phyloP scores from a whole-genome alignment of 331 rosid species.

The Rosa hybrid region DNA sequence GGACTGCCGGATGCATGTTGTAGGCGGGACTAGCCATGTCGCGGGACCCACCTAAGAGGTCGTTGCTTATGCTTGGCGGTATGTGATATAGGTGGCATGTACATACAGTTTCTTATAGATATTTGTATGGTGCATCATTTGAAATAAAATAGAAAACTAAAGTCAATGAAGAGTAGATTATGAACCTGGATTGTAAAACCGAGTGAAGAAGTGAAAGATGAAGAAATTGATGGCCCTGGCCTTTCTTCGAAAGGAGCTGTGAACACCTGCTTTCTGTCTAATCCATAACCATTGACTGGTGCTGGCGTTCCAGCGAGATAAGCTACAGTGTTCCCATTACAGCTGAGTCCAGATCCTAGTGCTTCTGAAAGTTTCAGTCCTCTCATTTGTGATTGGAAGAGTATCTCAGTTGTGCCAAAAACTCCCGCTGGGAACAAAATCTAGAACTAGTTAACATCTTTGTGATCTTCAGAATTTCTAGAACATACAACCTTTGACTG shows the following conservation, averaged over 20 bases:
- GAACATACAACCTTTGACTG: neutral
- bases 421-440: constrained; percentile 29
- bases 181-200: constrained; percentile 41
- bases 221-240: constrained; percentile 44
- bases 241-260: constrained; percentile 34
- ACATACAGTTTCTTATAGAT: neutral
- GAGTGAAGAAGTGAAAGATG: constrained; percentile 37
- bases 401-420: constrained; percentile 43
- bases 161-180: neutral
- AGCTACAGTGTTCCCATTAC: constrained; percentile 42
- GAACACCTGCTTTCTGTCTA: constrained; percentile 30
- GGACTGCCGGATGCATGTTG: too few species aligned
- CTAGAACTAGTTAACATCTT: neutral
- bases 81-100: too few species aligned
- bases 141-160: neutral
- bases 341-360: constrained; percentile 47
- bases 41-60: too few species aligned
- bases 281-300: constrained; percentile 28
- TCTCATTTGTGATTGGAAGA: constrained; percentile 39
- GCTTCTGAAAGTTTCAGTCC: constrained; percentile 38
- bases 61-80: too few species aligned
- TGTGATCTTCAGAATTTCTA: neutral
- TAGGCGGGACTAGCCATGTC: too few species aligned
- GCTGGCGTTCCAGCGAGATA: constrained; percentile 40
- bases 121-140: neutral